Evolutionary conservation across 2,329 filamentous ascomycete genomes (phyloP), one percentile per base, ranked within the genome.

Genomic region (Arthroderma uncinatum): DNA sequence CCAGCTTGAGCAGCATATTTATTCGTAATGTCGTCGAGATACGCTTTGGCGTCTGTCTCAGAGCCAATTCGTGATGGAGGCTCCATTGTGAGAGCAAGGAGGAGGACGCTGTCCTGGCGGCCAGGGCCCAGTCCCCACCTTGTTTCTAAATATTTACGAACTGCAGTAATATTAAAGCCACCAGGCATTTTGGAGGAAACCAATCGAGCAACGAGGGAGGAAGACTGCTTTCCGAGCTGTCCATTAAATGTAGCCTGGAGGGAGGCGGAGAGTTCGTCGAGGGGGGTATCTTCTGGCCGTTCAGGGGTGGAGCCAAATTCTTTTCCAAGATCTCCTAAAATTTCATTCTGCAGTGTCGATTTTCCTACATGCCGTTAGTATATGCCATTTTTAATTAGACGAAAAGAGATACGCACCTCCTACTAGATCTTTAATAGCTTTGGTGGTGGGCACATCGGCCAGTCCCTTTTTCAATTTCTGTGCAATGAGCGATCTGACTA

Each of bases 221-320:
- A 86, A 0, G 93, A 95, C 66, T 96, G 91, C 76, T 98, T 98
- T 73, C 93, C 93, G 60, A 98, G 83, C 76, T 95, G 92, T 65
- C 93, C 93, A 75, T 96, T 93, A 77, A 98, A 98, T n/a, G 92
- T 97, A 50, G 89, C 85, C 76, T 98, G 93, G 87, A 98, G 95
- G 7, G 93, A 80, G 56, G 88, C 89, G 78, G 91, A 88, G 59
- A 98, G 81, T 75, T 98, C 93, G 72, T 98, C 93, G 48, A 98
- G 80, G 61, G 93, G 93, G 47, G 87, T 94, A 73, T 98, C 93
- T 81, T 98, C 93, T 55, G 93, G 92, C 78, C 97, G 97, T 72
- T 98, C 93, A 57, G 93, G 93, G 14, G 93, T 96, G 10, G 91
- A 95, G 59, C 93, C 93, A 66, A 98, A 98, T 75, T 98, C 93